Evolutionary conservation across 176 grass and related monocot species (phyloP).

Genomic region (Poa pratensis): DNA sequence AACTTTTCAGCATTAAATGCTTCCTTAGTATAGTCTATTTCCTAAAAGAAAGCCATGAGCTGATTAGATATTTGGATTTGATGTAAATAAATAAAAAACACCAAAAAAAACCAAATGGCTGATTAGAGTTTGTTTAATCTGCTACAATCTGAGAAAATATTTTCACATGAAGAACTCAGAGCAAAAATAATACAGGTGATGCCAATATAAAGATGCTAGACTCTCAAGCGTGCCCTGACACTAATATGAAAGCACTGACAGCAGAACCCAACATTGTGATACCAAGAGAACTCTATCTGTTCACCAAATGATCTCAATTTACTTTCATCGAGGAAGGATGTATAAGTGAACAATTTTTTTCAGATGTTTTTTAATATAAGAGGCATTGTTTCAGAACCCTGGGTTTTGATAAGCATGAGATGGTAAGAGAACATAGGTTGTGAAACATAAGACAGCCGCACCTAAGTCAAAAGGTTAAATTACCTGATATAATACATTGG

Average conservation of each 20-base stretch:
- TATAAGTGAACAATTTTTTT: neutral
- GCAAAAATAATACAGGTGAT: neutral
- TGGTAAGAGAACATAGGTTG: conserved; percentile 11
- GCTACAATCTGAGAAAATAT: conserved; percentile 11
- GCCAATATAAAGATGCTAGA: conserved; percentile 5
- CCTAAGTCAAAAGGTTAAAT: conserved; percentile 14
- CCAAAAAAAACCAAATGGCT: neutral
- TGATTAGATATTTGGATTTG: conserved; percentile 32
- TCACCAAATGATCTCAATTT: conserved; percentile 9
- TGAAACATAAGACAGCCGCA: conserved; percentile 15
- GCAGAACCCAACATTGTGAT: neutral
- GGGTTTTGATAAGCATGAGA: conserved; percentile 22
- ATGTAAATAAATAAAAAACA: conserved; percentile 28
- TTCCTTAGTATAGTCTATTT: conserved; percentile 99
- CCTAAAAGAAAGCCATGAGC: conserved; percentile 57
- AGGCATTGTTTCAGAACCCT: neutral
- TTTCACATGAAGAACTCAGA: neutral
- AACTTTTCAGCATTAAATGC: conserved; percentile 96
- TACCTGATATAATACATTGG: conserved; percentile 92
- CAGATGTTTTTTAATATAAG: neutral
- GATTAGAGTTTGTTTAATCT: neutral
- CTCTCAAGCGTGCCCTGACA: neutral
- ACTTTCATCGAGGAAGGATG: conserved; percentile 2
- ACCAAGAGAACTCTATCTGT: conserved; percentile 4
- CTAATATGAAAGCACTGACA: conserved; percentile 5